Evolutionary conservation across 139 green algal species (phyloP), one percentile per base, ranked within the genome.

Genomic region (Zygnema cylindricum): DNA sequence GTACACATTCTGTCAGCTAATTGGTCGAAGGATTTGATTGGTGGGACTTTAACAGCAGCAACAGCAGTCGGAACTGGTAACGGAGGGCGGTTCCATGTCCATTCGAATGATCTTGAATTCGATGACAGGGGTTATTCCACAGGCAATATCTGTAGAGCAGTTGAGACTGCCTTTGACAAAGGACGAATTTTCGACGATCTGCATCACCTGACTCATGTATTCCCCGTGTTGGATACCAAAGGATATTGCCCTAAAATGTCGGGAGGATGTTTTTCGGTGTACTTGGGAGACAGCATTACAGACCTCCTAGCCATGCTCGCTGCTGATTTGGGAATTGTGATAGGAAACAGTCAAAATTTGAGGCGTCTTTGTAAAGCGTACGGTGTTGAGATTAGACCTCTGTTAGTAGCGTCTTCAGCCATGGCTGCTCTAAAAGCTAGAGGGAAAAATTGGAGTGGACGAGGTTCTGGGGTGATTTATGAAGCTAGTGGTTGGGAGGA

Each of bases 71-170:
- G 41, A 3, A 54, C n/a, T 2, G 77, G 77, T 35, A 35, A 49
- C 7, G 77, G 36, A 35, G 36, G 38, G 71, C 3, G 3, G 35
- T 33, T 84, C 2, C 33, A 71, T 2, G 30, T 84, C 25, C 77
- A 84, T 54, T 84, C 77, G 25, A 84, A 84, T 54, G 55, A 84
- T 33, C 77, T 84, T 43, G 77, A 49, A 35, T 84, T 84, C 33
- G 77, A 84, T 33, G 30, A 25, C n/a, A 43, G 7, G 25, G 77
- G 77, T 2, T 43, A 71, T 41, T 35, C 77, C 2, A 84, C 35
- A 35, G 77, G 77, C 41, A 2, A 35, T 3, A 41, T 84, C 25
- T 35, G 33, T 35, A 2, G 33, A 3, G 2, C 2, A 2, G 77
- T 84, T 35, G 22, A 69, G 35, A 69, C 77, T 43, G 77, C 77